Evolutionary conservation across 805 yeast genomes (phyloP), one percentile per base, ranked within the genome.

Genomic region (Vanderwaltozyma polyspora): DNA sequence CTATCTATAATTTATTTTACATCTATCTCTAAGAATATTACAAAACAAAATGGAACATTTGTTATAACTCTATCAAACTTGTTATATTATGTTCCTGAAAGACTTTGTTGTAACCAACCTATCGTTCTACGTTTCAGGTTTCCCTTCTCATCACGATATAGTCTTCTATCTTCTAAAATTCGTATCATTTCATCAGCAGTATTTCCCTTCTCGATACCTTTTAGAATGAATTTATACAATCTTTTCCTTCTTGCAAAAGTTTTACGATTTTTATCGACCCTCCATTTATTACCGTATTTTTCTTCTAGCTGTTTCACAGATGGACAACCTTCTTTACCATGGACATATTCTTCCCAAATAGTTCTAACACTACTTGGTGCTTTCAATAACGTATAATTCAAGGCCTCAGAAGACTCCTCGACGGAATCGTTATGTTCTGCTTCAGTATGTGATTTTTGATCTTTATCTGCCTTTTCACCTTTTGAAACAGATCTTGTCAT

Each of bases 201-300:
- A 37, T 53, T 51, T 9, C 61, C 61, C 28, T 49, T 44, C 17
- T 47, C 51, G 10, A 58, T 48, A 10, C 63, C 63, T 23, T 48
- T 51, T 23, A 55, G 27, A 17, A 58, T 58, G 39, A 52, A 58
- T 32, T 58, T 57, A 36, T 58, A 58, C 3, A 58, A 40, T 27
- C 62, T 46, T 36, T 59, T 59, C 28, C 66, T 44, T 33, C 65
- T 44, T 2, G 60, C 52, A 39, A 50, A 62, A 9, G 55, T 59
- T 47, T 51, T 61, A 26, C 51, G 52, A 43, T 53, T 59, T 38
- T 44, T 59, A 32, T 39, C 63, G 37, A 43, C 49, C 42, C 69
- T 49, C 70, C 70, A 65, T 24, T 59, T 54, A 32, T 63, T 59
- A 5, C 67, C 67, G 40, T 55, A 64, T 28, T 52, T 53, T 19